Conservation (phyloP, 176 grass and related monocot genomes). For the Cenchrus purpureus region DNA sequence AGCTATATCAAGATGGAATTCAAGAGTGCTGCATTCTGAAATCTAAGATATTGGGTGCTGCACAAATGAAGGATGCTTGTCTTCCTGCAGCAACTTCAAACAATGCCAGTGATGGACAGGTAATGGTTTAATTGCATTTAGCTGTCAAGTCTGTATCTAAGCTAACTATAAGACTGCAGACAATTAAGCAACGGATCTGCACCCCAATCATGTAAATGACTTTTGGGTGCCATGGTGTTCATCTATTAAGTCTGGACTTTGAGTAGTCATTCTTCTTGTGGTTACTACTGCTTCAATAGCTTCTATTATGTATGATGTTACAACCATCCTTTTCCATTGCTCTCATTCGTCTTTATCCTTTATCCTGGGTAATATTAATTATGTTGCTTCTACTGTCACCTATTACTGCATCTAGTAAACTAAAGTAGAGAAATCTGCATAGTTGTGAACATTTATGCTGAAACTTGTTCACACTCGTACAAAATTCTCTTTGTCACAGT, state of each 20-base stretch:
- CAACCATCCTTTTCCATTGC: slow-evolving; percentile 4
- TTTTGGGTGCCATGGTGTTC: slow-evolving; percentile 16
- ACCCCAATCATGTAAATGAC: background rate
- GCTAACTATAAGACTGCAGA: background rate
- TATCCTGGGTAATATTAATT: slow-evolving; percentile 12
- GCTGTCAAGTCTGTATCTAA: too few relatives aligned
- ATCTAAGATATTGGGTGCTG: slow-evolving; percentile 60
- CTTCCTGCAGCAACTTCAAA: slow-evolving; percentile 26
- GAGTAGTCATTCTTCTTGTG: slow-evolving; percentile 22
- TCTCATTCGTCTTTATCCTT: slow-evolving; percentile 12
- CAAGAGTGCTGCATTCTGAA: slow-evolving; percentile 69
- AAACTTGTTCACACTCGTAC: slow-evolving; percentile 4
- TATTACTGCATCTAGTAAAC: slow-evolving; percentile 5
- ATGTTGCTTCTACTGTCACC: slow-evolving; percentile 30
- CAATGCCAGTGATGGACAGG: slow-evolving; percentile 47
- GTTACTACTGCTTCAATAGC: background rate
- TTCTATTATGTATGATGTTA: slow-evolving; percentile 30
- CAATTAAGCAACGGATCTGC: background rate
- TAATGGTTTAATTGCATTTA: slow-evolving; percentile 1
- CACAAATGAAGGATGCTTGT: slow-evolving; percentile 43
- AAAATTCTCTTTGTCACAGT: slow-evolving; percentile 1
- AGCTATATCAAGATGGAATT: slow-evolving; percentile 47
- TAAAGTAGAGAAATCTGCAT: slow-evolving; percentile 12
- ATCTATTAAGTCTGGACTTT: slow-evolving; percentile 36
- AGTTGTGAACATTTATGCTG: background rate